These are phyloP conservation scores for Coemansia sp. DNA, from an alignment of 192 early-diverging fungal species.

Conservation along the genomic window DNA sequence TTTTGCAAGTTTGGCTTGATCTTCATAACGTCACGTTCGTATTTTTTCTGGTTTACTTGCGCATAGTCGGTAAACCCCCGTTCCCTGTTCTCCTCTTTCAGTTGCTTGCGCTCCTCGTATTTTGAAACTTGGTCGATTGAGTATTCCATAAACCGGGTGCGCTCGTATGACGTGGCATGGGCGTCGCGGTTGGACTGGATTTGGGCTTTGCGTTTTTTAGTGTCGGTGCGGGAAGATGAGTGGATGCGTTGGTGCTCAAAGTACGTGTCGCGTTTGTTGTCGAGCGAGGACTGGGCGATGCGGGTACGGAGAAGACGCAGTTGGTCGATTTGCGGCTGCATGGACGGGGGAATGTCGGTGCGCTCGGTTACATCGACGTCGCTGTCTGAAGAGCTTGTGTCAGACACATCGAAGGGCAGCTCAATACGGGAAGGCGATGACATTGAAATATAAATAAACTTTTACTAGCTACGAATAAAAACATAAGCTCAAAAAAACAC, in stretches of 20 bases:
- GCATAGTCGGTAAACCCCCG: constrained; percentile 82
- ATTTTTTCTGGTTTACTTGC: constrained; percentile 87
- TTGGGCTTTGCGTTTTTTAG: constrained; percentile 71
- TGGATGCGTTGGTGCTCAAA: constrained; percentile 73
- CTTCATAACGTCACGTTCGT: constrained; percentile 71
- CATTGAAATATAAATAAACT: too few relatives aligned
- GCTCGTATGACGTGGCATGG: constrained; percentile 83
- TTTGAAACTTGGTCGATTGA: constrained; percentile 82
- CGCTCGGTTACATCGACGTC: constrained; percentile 39
- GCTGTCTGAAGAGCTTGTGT: too few relatives aligned
- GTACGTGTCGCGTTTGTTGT: constrained; percentile 75
- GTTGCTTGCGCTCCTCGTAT: constrained; percentile 69
- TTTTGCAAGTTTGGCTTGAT: constrained; percentile 89
- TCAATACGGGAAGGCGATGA: too few relatives aligned
- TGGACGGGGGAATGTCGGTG: constrained; percentile 26
- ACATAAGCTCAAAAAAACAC: too few relatives aligned
- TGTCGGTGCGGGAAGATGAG: constrained; percentile 66
- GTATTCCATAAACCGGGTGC: constrained; percentile 78
- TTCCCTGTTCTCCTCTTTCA: constrained; percentile 57
- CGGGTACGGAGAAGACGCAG: constrained; percentile 26
- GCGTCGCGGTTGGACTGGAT: constrained; percentile 61
- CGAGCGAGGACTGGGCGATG: constrained; percentile 40
- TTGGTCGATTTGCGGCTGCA: constrained; percentile 30
- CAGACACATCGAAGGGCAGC: too few relatives aligned
- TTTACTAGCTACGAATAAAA: too few relatives aligned